These are phyloP conservation scores for Tolypocladium pustulatum DNA, from an alignment of 2,329 filamentous ascomycete species.

Conservation along the genomic window DNA sequence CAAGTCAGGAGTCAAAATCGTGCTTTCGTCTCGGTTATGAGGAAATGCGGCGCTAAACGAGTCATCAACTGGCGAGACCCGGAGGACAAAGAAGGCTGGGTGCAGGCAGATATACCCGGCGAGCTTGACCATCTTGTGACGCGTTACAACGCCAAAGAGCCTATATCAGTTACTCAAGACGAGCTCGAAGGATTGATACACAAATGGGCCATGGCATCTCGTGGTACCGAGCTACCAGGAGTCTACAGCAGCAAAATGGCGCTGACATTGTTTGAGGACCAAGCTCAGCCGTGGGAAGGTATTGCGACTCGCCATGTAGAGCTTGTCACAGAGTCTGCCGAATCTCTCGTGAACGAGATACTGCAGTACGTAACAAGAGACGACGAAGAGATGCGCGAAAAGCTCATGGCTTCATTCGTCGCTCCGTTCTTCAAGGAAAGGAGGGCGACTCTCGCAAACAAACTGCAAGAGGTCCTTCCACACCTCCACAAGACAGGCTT, in stretches of 20 bases:
- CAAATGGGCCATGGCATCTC: constrained; percentile 8
- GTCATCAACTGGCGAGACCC: background rate
- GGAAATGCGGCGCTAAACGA: background rate
- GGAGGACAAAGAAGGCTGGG: background rate
- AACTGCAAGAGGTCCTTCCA: background rate
- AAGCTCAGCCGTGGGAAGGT: constrained; percentile 42
- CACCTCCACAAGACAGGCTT: background rate
- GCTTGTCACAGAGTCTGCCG: background rate
- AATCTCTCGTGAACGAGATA: constrained; percentile 4
- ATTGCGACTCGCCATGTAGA: constrained; percentile 21
- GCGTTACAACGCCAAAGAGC: background rate
- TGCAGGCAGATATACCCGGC: background rate
- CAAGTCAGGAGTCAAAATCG: background rate
- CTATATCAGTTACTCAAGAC: background rate
- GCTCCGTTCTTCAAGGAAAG: background rate
- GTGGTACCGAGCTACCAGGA: constrained; percentile 43
- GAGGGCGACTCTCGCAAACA: background rate
- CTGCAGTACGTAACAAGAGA: background rate
- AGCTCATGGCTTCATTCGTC: background rate
- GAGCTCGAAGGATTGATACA: constrained; percentile 9
- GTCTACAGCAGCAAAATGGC: constrained; percentile 51
- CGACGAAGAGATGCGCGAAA: background rate
- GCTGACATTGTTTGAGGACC: constrained; percentile 47
- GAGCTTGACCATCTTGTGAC: background rate
- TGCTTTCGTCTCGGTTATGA: background rate